Evolutionary conservation across 495 filamentous ascomycete species (phyloP), one percentile per base, ranked within the genome.

Genomic region (Tuber indicum): DNA sequence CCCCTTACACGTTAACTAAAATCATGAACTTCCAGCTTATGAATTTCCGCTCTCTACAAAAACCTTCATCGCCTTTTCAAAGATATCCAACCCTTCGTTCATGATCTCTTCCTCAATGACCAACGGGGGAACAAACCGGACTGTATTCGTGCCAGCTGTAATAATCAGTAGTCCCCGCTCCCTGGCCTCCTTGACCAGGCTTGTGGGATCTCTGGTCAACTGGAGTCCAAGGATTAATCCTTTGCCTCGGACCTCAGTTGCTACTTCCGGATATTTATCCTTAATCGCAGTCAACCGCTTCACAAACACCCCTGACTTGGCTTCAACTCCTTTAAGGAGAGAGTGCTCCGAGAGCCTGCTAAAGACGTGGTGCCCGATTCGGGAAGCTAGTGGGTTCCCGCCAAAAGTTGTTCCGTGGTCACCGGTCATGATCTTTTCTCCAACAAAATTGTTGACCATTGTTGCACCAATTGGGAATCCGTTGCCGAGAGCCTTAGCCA

Each of bases 371-470:
- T 96, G 91, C 5, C 93, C 96, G 3, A 98, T 84, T 58, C 94
- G 88, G 81, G 91, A 92, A 1, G 89, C 96, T 21, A 99, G 87
- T 26, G 96, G 96, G 86, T 98, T 99, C 3, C 96, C 96, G 32
- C 96, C 96, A 81, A 97, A 99, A 19, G 96, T 99, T 2, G 96
- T 99, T 39, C 96, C 96, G 84, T 99, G 96, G 82, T 99, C 96
- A 71, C 96, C 96, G 8, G 92, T 90, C 81, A 92, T 91, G 83
- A 99, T 96, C 84, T 91, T 91, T n/a, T 91, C 87, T 14, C 89
- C 91, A 0, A 99, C 94, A 44, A 86, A 86, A 69, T 90, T 89
- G 75, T 88, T 93, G 36, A 97, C 92, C 75, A 99, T 90, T 12
- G 93, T 94, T 0, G 96, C 96, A 70, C 93, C 96, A 75, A 99